Evolutionary conservation across 2,329 filamentous ascomycete species (phyloP), one percentile per base, ranked within the genome.

Genomic region (Penicillium sp.): DNA sequence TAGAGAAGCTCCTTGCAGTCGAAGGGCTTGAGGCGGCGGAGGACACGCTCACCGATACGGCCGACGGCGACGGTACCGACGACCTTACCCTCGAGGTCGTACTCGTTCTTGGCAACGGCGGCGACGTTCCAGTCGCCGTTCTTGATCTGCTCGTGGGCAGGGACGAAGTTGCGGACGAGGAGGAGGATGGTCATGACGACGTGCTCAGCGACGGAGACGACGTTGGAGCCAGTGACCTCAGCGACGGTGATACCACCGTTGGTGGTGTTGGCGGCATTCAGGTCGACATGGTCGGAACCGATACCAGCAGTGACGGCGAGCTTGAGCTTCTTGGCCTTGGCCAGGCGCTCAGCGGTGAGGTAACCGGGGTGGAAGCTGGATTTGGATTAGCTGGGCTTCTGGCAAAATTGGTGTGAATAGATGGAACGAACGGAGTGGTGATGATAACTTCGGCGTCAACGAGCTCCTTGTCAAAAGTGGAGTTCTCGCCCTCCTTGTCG

Each of bases 1-100:
- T 99, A 99, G 58, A 97, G 83, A 42, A 99, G 83, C 81, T 97
- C 92, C 86, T 95, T 95, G 89, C 93, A 99, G 80, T 95, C 92
- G 70, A 99, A 99, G 61, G 91, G 79, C 84, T 95, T 95, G 66
- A 99, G 86, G 61, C 93, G 86, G 74, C 92, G 88, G 64, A 99
- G 84, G 51, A 99, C 93, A 76, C 93, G 91, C 84, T 97, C 91
- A 67, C 93, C 93, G 66, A 99, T 99, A 72, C 93, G 89, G 72
- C 93, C 93, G 56, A 97, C 91, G 67, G 88, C 93, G 52, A 99
- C 93, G 69, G 93, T 99, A 67, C 93, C 93, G 63, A 99, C 93
- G 41, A 95, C 88, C 84, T 99, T 99, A 80, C 81, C 80, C 82
- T 97, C 93, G 49, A 99, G 86, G 69, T 99, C 93, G 73, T 86